phyloP scores from a whole-genome alignment of 2,329 filamentous ascomycete genomes.

The Trichoderma sp. region DNA sequence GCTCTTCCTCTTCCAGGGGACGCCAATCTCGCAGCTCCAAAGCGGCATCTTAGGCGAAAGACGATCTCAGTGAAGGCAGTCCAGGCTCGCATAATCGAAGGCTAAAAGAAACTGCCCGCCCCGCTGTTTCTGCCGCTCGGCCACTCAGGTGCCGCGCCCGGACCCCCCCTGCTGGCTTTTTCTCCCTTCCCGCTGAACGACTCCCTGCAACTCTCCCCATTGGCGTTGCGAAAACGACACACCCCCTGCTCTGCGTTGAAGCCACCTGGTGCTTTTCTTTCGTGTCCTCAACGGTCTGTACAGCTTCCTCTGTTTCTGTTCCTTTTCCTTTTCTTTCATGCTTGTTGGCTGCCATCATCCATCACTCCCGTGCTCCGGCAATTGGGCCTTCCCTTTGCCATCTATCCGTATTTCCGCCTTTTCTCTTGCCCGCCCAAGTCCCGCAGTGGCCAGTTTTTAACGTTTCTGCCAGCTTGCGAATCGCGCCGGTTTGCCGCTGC shows the following conservation, averaged over 20 bases:
- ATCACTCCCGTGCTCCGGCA: conserved; percentile 3
- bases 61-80: background rate
- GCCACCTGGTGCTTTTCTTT: conserved; percentile 35
- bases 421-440: background rate
- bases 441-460: conserved; percentile 19
- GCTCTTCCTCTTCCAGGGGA: background rate
- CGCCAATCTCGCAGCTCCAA: conserved; percentile 4
- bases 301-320: background rate
- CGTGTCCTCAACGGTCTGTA: conserved; percentile 11
- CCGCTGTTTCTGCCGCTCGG: background rate
- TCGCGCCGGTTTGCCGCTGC: conserved; percentile 16
- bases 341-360: conserved; percentile 7
- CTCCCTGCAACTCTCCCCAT: conserved; percentile 31
- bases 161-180: background rate
- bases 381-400: background rate
- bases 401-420: background rate
- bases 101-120: conserved; percentile 2
- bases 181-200: conserved; percentile 8
- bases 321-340: conserved; percentile 22
- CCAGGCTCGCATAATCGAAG: background rate
- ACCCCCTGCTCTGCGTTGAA: conserved; percentile 29
- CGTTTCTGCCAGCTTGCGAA: background rate
- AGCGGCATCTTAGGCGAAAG: conserved; percentile 1
- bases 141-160: background rate
- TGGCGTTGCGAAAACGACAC: conserved; percentile 26